Evolutionary conservation across 2,329 filamentous ascomycete species (phyloP).

Genomic region (Lojkania enalia): DNA sequence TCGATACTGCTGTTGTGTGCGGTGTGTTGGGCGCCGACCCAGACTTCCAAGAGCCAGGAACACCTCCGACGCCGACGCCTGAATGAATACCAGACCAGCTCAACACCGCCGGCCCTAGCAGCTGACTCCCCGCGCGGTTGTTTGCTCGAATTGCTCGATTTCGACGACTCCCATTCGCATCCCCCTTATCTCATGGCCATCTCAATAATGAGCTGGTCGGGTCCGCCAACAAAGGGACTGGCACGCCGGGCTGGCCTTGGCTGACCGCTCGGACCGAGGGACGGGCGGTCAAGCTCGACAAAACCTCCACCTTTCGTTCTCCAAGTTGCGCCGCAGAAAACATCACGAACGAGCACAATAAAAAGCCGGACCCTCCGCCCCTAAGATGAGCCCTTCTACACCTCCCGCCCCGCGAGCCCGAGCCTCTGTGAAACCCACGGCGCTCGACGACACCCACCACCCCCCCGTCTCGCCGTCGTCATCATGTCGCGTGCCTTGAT

Average conservation of each 20-base stretch:
- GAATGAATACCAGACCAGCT: no score
- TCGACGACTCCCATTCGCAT: no score
- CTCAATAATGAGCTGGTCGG: no score
- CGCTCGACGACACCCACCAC: slow-evolving; percentile 9
- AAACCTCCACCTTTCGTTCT: slow-evolving; percentile 21
- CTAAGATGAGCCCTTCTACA: slow-evolving; percentile 28
- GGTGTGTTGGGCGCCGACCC: no score
- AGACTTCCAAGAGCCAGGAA: no score
- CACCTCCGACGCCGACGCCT: no score
- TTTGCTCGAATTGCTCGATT: no score
- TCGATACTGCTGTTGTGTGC: no score
- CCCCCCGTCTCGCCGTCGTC: slow-evolving; percentile 9
- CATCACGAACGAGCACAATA: slow-evolving; percentile 31
- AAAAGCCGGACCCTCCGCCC: slow-evolving; percentile 26
- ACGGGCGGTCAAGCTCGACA: slow-evolving; percentile 3
- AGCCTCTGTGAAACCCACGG: slow-evolving; percentile 7
- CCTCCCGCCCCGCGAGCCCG: slow-evolving; percentile 17
- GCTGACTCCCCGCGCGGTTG: no score
- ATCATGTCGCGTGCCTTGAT: slow-evolving; percentile 41
- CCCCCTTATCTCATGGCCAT: no score
- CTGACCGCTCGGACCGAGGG: slow-evolving; percentile 17
- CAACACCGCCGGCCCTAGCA: no score
- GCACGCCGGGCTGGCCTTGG: slow-evolving; percentile 5
- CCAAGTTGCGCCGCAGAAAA: slow-evolving; percentile 34
- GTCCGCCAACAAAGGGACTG: slow-evolving; percentile 3